Evolutionary conservation across 1,139 yeast species (phyloP), one percentile per base, ranked within the genome.

Genomic region (Kodamaea fungicola): DNA sequence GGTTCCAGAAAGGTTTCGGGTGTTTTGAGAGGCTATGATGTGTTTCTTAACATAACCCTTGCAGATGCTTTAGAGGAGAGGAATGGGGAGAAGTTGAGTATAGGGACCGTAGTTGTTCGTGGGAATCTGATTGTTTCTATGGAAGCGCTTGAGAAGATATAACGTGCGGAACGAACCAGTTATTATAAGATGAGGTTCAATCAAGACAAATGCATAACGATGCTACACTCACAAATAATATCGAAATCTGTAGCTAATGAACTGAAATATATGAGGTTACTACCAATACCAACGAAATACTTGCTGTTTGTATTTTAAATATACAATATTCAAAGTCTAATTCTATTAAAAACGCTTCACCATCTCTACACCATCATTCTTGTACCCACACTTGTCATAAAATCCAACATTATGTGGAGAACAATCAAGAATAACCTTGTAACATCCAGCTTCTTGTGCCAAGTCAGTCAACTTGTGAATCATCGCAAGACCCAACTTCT

Each of bases 341-440:
- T 16, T 16, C 19, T 16, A 16, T 16, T 16, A 16, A 42, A 57
- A 62, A 33, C 71, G 52, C 37, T 49, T 56, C 33, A 49, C 51
- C 97, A 89, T 89, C 57, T 86, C 94, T 30, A 79, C 66, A 6
- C 96, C 96, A 28, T 80, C 83, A 38, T 71, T 62, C 13, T 53
- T 54, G 51, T 71, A 74, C 1, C 86, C 87, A 66, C 98, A 94
- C 62, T 89, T 92, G 51, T 88, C 87, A 58, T 92, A 92, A 62
- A 92, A 92, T 2, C 78, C 83, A 27, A 80, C 83, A 54, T 92
- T 92, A 41, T 79, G 77, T 13, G 78, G 80, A 35, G 86, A 83
- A 61, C 98, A 92, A 62, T 94, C 97, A 54, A 92, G 70, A 36
- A 92, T 85, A 10, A 87, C 82, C 65, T 92, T 92, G 62, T 92